Conservation (phyloP, 495 filamentous ascomycete genomes). For the Penicillium macrosclerotiorum region DNA sequence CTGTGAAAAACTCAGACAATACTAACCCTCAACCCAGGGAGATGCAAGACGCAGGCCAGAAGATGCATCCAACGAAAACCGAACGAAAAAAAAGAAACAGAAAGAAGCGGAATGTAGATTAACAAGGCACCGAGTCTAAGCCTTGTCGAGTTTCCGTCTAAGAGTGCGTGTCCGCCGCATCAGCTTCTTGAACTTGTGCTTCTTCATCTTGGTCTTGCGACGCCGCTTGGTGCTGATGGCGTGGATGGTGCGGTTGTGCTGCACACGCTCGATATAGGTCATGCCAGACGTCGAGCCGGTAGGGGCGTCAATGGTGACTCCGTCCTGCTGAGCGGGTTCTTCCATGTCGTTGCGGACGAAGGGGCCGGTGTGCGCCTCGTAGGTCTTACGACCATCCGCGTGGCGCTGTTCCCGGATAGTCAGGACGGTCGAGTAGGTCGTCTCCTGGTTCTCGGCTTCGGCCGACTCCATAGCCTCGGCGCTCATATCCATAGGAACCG, state of each 20-base stretch:
- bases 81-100: slow-evolving; percentile 10
- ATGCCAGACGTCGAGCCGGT: slow-evolving; percentile 23
- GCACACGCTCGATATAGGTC: slow-evolving; percentile 43
- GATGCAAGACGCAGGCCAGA: slow-evolving; percentile 27
- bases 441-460: slow-evolving; percentile 33
- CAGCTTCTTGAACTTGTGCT: slow-evolving; percentile 99
- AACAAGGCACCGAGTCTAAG: slow-evolving; percentile 23
- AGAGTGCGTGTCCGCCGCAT: slow-evolving; percentile 86
- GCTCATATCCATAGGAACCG: slow-evolving; percentile 50
- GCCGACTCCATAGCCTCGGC: slow-evolving; percentile 18
- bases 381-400: slow-evolving; percentile 64
- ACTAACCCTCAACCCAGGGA: slow-evolving; percentile 20
- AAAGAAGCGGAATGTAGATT: slow-evolving; percentile 6
- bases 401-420: slow-evolving; percentile 77
- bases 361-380: slow-evolving; percentile 48
- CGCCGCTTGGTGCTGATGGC: slow-evolving; percentile 85
- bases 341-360: slow-evolving; percentile 41
- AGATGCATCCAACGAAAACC: slow-evolving; percentile 26
- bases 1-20: slow-evolving; percentile 20
- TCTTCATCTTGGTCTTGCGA: slow-evolving; percentile 97
- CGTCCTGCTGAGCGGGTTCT: slow-evolving; percentile 27
- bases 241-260: slow-evolving; percentile 44
- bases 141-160: slow-evolving; percentile 78
- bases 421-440: slow-evolving; percentile 74
- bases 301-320: slow-evolving; percentile 36